These are phyloP conservation scores for Mycena metata DNA, from an alignment of 768 basidiomycete species.

Conservation along the genomic window DNA sequence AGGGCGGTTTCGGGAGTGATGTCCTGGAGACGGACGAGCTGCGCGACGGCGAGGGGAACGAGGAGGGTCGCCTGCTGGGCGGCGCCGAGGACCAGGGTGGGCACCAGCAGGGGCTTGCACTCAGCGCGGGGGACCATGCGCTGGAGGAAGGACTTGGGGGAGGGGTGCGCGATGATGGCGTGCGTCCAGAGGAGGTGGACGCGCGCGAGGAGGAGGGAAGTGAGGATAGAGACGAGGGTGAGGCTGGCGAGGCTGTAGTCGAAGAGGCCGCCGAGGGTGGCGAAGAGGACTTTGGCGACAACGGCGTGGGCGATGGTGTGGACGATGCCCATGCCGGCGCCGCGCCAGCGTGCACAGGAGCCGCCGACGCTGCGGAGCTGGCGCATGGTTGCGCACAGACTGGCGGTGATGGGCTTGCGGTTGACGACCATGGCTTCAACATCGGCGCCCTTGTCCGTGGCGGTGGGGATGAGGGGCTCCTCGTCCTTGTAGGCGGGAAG, in stretches of 20 bases:
- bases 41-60: constrained; percentile 7
- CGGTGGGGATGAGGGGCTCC: constrained; percentile 16
- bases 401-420: constrained; percentile 26
- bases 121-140: constrained; percentile 16
- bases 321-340: constrained; percentile 6
- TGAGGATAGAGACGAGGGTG: constrained; percentile 10
- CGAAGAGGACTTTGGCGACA: constrained; percentile 1
- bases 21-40: not conserved
- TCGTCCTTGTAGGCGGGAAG: constrained; percentile 24
- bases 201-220: constrained; percentile 19
- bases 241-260: not conserved
- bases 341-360: constrained; percentile 25
- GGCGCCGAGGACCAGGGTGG: constrained; percentile 3
- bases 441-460: constrained; percentile 3
- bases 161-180: constrained; percentile 16
- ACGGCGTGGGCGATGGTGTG: not conserved
- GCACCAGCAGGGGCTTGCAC: constrained; percentile 9
- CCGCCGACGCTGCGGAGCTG: constrained; percentile 24
- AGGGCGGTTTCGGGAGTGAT: not conserved
- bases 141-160: constrained; percentile 7
- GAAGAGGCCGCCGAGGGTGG: not conserved
- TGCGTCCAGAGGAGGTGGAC: constrained; percentile 18
- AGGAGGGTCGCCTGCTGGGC: constrained; percentile 20
- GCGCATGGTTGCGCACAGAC: constrained; percentile 18
- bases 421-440: constrained; percentile 8